Base-by-base conservation (phyloP, 352 stramenopile species). In the Globisporangium camurandrum region DNA sequence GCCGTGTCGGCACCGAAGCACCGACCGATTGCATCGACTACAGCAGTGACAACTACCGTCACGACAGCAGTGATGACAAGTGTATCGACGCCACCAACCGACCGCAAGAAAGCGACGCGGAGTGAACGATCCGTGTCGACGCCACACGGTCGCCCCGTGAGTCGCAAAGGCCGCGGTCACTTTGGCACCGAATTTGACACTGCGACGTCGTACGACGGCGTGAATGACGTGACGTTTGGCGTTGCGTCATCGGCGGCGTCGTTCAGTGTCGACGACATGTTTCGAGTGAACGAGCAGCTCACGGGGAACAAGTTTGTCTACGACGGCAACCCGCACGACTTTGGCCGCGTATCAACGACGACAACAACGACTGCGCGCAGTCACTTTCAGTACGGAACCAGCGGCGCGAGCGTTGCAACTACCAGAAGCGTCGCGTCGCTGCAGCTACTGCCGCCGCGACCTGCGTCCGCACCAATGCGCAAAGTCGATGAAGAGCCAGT, bases 191-290 rank as follows among this genome's bases (percentile, higher is more conserved):
- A 92, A 57, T 77, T 75, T 46, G 69, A 93, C 55, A 88, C 71
- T 20, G 61, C 67, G 12, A 92, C 82, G 47, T 88, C 81, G 1
- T 84, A 76, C 26, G 85, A 97, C 59, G 69, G 74, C n/a, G 66
- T 98, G 27, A 93, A 96, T 44, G 65, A 74, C 51, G 75, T 95
- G 43, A 96, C 88, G 10, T 88, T 98, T 23, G 85, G 86, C n/a
- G n/a, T n/a, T n/a, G 64, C 67, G 17, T 68, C 66, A 4, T 77
- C 77, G 44, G 79, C 86, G 36, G 59, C 71, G 1, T n/a, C n/a
- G n/a, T 88, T 92, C 64, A 91, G 90, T 46, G 93, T 97, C 41
- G 88, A 97, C 56, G 93, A 98, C 27, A 98, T 98, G 93, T 98
- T 98, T 60, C 83, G 68, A 44, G 81, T 95, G 23, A 98, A 98